Evolutionary conservation across 805 yeast genomes (phyloP).

Genomic region (Myxozyma mucilagina): DNA sequence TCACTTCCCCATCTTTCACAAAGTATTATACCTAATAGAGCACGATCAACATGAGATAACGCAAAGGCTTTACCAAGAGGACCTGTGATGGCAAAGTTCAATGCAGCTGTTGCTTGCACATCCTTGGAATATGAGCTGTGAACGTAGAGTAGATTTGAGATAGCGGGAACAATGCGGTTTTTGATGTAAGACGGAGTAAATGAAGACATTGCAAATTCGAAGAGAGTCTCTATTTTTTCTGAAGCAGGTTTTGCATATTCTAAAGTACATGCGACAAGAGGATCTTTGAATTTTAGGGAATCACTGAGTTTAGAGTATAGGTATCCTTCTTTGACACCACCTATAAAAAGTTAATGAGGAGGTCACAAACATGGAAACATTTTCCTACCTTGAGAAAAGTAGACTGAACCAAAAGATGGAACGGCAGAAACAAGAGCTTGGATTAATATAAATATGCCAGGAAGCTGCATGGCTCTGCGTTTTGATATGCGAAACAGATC

Average conservation of each 20-base stretch:
- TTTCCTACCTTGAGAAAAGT: conserved; percentile 61
- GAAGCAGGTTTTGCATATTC: conserved; percentile 72
- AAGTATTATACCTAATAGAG: conserved; percentile 68
- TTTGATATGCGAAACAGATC: conserved; percentile 66
- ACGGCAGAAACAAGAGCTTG: conserved; percentile 55
- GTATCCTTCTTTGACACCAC: conserved; percentile 74
- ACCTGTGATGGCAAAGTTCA: conserved; percentile 72
- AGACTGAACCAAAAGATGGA: conserved; percentile 60
- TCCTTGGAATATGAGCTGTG: conserved; percentile 78
- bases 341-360: not conserved
- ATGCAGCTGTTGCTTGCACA: conserved; percentile 70
- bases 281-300: conserved; percentile 63
- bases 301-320: conserved; percentile 62
- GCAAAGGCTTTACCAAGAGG: conserved; percentile 76
- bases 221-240: conserved; percentile 53
- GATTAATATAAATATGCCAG: conserved; percentile 65
- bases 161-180: conserved; percentile 64
- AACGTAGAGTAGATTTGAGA: conserved; percentile 72
- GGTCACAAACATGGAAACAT: not conserved
- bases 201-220: conserved; percentile 60
- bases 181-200: conserved; percentile 60
- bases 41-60: conserved; percentile 67
- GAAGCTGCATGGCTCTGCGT: conserved; percentile 63
- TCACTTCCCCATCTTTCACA: conserved; percentile 86
- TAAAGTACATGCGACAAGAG: conserved; percentile 64